Base-by-base conservation (phyloP, 2,329 filamentous ascomycete genomes). In the Colletotrichum higginsianum region DNA sequence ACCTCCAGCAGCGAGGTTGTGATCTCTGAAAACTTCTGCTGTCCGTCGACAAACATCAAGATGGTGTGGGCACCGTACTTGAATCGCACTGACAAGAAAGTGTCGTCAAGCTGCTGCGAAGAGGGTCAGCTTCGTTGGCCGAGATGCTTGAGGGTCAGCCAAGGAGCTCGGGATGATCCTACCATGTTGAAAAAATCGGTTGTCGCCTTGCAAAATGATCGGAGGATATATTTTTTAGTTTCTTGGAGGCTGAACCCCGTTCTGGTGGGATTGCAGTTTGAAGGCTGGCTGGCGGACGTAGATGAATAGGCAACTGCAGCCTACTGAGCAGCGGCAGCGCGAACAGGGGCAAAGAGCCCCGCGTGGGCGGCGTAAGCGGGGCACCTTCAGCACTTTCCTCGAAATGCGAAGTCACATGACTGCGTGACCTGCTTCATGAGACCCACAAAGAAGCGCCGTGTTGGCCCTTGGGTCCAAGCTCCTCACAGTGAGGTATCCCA, bases 61-160 rank as follows among this genome's bases (percentile, higher is more conserved):
- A 94, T 85, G 4, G 92, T 95, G 76, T 91, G 88, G 69, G 90
- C 89, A 78, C 92, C 90, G 79, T 93, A 88, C 80, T 94, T 94
- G 83, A 95, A 90, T 71, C 91, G 88, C 66, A 95, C 83, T 12
- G 92, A 93, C 76, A 89, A 85, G 75, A 87, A 84, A n/a, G 86
- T 82, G 55, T 89, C 86, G 71, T 83, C 81, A 23, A 83, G 75
- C 47, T 79, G 71, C 70, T 72, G 38, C 0, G 13, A 57, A 11
- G 16, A 44, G 16, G 5, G 44, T 72, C n/a, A 72, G 70, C 23
- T 35, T 30, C 35, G 16, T 26, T 21, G n/a, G 15, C 15, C 13
- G n/a, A 30, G 8, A 12, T 18, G 16, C 61, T 4, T 13, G 38
- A n/a, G 23, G 11, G 46, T 38, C 9, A 38, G 35, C 46, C 15